These are phyloP conservation scores for Spergularia bocconei DNA, from an alignment of 148 eudicot genomes.

Conservation along the genomic window DNA sequence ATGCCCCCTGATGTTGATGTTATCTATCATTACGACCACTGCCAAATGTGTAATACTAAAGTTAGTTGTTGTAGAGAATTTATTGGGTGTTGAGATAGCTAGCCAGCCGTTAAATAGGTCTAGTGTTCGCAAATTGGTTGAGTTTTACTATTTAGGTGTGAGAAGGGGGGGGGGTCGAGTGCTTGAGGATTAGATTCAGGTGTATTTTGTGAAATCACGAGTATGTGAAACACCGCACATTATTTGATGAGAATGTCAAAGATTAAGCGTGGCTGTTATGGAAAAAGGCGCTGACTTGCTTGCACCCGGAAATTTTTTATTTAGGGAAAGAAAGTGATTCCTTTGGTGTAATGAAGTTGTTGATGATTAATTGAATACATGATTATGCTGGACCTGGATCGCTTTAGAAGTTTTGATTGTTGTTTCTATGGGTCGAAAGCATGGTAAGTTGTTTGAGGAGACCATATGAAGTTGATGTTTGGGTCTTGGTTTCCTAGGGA, in stretches of 20 bases:
- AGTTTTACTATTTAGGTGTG: not conserved
- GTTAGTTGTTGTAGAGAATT: not conserved
- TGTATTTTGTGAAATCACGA: not conserved
- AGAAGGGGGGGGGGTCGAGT: not conserved
- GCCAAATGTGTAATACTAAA: too few species aligned
- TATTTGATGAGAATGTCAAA: not conserved
- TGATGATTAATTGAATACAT: not conserved
- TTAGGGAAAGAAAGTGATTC: too few species aligned
- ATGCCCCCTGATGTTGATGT: not conserved
- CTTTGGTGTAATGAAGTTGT: too few species aligned
- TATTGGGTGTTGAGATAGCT: not conserved
- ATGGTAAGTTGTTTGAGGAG: too few species aligned
- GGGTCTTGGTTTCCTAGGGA: too few species aligned
- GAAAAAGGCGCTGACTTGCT: not conserved
- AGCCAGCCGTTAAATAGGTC: not conserved
- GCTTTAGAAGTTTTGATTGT: too few species aligned
- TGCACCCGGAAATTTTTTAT: too few species aligned
- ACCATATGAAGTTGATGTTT: too few species aligned
- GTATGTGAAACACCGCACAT: not conserved
- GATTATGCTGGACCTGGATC: not conserved
- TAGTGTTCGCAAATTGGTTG: not conserved
- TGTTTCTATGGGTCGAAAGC: too few species aligned
- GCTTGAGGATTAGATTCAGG: not conserved
- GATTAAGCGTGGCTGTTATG: not conserved
- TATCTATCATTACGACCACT: not conserved